Evolutionary conservation across 495 filamentous ascomycete species (phyloP).

Genomic region (Talaromyces thailandensis): DNA sequence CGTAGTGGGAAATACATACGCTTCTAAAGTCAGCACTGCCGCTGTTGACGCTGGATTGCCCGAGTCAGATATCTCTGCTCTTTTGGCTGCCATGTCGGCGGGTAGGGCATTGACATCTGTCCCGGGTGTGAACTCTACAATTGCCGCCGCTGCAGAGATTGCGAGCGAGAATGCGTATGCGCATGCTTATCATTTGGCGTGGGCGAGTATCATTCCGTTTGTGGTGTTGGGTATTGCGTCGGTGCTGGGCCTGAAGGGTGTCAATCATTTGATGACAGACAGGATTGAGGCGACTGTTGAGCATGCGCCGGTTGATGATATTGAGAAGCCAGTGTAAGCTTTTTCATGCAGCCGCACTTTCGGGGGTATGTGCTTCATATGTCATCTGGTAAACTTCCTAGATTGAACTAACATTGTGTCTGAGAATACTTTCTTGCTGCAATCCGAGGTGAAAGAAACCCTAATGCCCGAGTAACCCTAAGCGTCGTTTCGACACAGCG

Average conservation of each 20-base stretch:
- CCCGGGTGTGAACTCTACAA: constrained; percentile 19
- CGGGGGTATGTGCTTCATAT: too few relatives aligned
- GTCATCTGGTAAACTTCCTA: too few relatives aligned
- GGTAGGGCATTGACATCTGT: constrained; percentile 9
- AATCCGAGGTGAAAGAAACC: not conserved
- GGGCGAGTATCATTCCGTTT: constrained; percentile 45
- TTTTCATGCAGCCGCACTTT: too few relatives aligned
- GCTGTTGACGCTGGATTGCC: not conserved
- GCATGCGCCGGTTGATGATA: constrained; percentile 6
- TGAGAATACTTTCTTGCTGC: too few relatives aligned
- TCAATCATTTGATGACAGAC: constrained; percentile 42
- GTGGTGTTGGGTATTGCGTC: constrained; percentile 38
- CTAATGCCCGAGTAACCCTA: not conserved
- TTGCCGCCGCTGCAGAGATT: constrained; percentile 25
- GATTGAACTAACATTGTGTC: too few relatives aligned
- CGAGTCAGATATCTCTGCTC: not conserved
- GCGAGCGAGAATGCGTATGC: constrained; percentile 35
- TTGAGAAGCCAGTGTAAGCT: not conserved
- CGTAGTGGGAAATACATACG: not conserved
- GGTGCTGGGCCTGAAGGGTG: constrained; percentile 35
- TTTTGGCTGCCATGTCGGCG: not conserved
- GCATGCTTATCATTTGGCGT: constrained; percentile 36
- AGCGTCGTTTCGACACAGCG: too few relatives aligned
- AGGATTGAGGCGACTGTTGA: constrained; percentile 41
- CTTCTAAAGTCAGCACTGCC: not conserved